phyloP scores from a whole-genome alignment of 768 basidiomycete species.

The Russula dissimulans region DNA sequence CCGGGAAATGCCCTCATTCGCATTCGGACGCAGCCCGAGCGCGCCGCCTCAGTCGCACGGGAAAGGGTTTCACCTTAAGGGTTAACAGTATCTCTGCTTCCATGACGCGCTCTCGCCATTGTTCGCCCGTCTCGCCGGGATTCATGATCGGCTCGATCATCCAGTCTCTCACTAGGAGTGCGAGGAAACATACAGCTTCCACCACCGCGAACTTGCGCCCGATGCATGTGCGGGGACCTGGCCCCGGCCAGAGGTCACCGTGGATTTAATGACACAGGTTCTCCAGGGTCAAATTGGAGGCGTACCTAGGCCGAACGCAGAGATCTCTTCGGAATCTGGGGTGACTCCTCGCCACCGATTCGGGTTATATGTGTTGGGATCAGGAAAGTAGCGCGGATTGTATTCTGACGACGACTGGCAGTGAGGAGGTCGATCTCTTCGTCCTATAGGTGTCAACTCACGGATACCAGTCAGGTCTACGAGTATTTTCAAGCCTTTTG shows the following conservation, averaged over 20 bases:
- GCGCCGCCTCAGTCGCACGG: constrained; percentile 3
- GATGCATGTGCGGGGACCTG: constrained; percentile 43
- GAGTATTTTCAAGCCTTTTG: constrained; percentile 23
- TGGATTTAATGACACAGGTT: neutral
- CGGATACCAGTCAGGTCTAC: constrained; percentile 26
- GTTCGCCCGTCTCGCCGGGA: constrained; percentile 28
- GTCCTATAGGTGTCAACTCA: neutral
- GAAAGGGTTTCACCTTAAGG: neutral
- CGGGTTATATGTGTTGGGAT: constrained; percentile 31
- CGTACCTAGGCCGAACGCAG: constrained; percentile 20
- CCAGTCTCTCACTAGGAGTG: constrained; percentile 44
- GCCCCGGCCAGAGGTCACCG: neutral
- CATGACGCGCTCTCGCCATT: constrained; percentile 16
- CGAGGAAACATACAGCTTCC: constrained; percentile 45
- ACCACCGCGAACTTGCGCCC: constrained; percentile 47
- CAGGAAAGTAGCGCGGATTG: constrained; percentile 29
- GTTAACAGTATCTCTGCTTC: neutral
- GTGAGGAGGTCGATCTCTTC: neutral
- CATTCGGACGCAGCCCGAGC: neutral
- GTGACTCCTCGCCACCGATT: constrained; percentile 31
- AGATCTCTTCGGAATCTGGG: constrained; percentile 11
- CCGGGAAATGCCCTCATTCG: no score
- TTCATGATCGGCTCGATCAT: constrained; percentile 38
- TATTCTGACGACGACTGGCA: constrained; percentile 25
- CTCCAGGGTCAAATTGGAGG: neutral